These are phyloP conservation scores for Paraphoma chrysanthemicola DNA, from an alignment of 2,329 filamentous ascomycete genomes.

Conservation along the genomic window DNA sequence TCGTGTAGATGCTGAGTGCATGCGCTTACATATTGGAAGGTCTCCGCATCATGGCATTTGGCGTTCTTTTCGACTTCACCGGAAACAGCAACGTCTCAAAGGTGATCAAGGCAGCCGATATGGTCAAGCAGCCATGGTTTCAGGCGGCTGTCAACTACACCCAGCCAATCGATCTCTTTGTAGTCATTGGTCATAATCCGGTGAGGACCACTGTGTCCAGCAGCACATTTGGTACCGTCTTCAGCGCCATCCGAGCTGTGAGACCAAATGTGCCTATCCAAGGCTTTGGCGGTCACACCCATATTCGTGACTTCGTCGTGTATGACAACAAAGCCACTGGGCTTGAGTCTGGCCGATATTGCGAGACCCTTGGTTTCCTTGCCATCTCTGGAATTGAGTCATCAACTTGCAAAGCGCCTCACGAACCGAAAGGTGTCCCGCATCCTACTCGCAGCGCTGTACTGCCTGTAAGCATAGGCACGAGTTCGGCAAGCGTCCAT, in stretches of 20 bases:
- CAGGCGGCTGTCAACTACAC: slow-evolving; percentile 60
- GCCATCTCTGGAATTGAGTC: slow-evolving; percentile 67
- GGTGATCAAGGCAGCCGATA: slow-evolving; percentile 61
- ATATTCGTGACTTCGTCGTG: slow-evolving; percentile 70
- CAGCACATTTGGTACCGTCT: slow-evolving; percentile 58
- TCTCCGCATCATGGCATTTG: slow-evolving; percentile 61
- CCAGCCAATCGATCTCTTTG: slow-evolving; percentile 67
- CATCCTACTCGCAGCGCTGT: slow-evolving; percentile 50
- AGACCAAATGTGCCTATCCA: slow-evolving; percentile 67
- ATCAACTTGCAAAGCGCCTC: slow-evolving; percentile 52
- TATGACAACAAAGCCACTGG: slow-evolving; percentile 68
- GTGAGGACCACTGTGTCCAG: slow-evolving; percentile 56
- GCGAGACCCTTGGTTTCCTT: slow-evolving; percentile 72
- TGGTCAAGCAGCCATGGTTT: slow-evolving; percentile 67
- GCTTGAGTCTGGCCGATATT: slow-evolving; percentile 69
- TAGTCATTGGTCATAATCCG: slow-evolving; percentile 70
- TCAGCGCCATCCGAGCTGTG: slow-evolving; percentile 64
- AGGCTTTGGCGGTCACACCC: slow-evolving; percentile 70
- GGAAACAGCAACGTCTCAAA: slow-evolving; percentile 69
- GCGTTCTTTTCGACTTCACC: slow-evolving; percentile 57
- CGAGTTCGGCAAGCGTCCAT: slow-evolving; percentile 30
- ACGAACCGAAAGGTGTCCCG: slow-evolving; percentile 51
- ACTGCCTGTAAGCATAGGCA: slow-evolving; percentile 36
- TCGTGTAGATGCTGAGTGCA: no score
- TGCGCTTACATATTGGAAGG: slow-evolving; percentile 28